Base-by-base conservation (phyloP, 1,284 basidiomycete genomes). In the Leccinum huronense region DNA sequence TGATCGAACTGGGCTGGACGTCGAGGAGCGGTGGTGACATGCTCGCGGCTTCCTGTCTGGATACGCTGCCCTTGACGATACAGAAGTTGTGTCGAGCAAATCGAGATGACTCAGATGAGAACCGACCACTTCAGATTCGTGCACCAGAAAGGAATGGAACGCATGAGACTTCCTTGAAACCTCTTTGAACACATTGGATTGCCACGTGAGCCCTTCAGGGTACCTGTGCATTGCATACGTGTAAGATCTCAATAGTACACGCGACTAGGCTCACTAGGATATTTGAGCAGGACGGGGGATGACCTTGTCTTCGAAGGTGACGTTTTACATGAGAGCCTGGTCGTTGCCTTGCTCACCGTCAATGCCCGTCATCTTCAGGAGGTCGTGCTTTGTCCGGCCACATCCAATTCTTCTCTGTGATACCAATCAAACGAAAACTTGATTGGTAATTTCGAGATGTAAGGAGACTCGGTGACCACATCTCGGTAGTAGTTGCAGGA, bases 21-120 rank as follows among this genome's bases (percentile, higher is more conserved):
- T 97, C 92, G 58, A 99, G 85, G 2, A 99, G 84, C 1, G 97
- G 97, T 4, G 97, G 97, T 27, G 99, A 83, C 97, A 99, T 99
- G 72, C 95, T 97, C 61, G 99, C 97, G 23, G 95, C 96, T 79
- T 99, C 97, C 79, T 98, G 96, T 27, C 97, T 84, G 10, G 95
- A 97, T 63, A 99, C 85, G 73, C 98, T 98, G 62, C 97, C 97
- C 93, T 94, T 69, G 5, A 23, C 1, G 45, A 40, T 19, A 30
- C 13, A 34, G 66, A n/a, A 69, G 62, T 56, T 16, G 40, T 45
- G 33, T 16, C 34, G 2, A 53, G 3, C 33, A 16, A 13, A 9
- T 55, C 27, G 16, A 56, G 16, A 42, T 34, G 33, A 34, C 33
- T 34, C 33, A 34, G 33, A 34, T 10, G 14, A 23, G 58, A 53